A percentile compares a stretch with the other conserved stretches of the same genome.
Conservation (phyloP, 495 filamentous ascomycete species). For the Copromyces sp. region DNA sequence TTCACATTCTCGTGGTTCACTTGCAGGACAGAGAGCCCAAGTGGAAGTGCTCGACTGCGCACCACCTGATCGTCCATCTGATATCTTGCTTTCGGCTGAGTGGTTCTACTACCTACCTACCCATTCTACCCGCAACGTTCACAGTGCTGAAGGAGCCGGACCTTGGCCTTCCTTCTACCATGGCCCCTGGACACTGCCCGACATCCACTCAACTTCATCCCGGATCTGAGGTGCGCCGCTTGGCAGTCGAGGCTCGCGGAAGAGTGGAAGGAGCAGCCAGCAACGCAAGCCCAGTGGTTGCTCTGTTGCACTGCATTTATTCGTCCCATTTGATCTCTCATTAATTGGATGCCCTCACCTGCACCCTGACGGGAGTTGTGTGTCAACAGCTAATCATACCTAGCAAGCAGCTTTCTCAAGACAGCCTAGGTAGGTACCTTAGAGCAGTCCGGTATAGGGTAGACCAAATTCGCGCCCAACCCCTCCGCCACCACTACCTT, state of each 20-base stretch:
- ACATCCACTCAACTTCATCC: background rate
- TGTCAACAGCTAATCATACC: background rate
- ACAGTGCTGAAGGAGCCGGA: background rate
- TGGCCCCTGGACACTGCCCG: background rate
- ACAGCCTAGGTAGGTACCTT: background rate
- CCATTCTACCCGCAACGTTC: background rate
- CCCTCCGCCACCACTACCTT: background rate
- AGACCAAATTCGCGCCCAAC: background rate
- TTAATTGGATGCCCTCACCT: background rate
- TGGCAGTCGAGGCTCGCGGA: background rate
- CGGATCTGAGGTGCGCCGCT: background rate
- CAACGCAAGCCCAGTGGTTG: background rate
- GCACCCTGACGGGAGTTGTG: background rate
- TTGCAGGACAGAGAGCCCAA: background rate
- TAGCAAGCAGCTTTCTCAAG: background rate
- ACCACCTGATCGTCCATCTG: background rate
- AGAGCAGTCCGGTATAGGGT: background rate
- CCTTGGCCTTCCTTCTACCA: background rate
- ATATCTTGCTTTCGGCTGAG: background rate
- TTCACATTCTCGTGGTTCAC: background rate
- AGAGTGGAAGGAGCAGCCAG: background rate
- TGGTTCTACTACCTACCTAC: background rate
- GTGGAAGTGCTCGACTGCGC: background rate
- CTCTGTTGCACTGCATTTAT: background rate
- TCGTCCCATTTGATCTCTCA: background rate